These are phyloP conservation scores for Prunus salicina DNA, from an alignment of 306 rosid species.

Conservation along the genomic window DNA sequence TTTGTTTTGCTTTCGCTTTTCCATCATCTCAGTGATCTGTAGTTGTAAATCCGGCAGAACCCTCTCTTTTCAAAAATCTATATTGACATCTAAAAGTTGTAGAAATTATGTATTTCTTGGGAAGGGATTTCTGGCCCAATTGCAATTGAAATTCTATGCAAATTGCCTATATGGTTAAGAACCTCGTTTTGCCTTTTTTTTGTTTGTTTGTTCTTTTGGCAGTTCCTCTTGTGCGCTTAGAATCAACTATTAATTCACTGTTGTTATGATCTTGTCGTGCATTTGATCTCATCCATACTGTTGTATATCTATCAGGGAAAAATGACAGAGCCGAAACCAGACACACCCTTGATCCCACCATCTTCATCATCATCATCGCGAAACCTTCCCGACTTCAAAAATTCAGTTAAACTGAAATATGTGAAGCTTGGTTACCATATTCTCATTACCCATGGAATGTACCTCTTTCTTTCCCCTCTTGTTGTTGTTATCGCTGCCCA, in stretches of 20 bases:
- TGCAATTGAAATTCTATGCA: background rate
- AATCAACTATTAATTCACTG: constrained; percentile 8
- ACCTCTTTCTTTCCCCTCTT: constrained; percentile 68
- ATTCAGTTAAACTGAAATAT: constrained; percentile 72
- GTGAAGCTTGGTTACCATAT: constrained; percentile 91
- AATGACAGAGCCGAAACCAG: constrained; percentile 55
- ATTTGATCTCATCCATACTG: constrained; percentile 4
- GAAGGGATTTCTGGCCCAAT: background rate
- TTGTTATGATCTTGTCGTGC: constrained; percentile 1
- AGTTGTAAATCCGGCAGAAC: constrained; percentile 14
- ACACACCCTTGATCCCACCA: constrained; percentile 47
- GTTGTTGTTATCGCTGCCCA: constrained; percentile 61
- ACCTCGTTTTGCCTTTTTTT: background rate
- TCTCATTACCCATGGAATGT: constrained; percentile 89
- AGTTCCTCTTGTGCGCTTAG: background rate
- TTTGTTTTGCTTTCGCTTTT: constrained; percentile 3
- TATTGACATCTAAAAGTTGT: background rate
- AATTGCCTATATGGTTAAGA: background rate
- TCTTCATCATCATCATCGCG: constrained; percentile 26
- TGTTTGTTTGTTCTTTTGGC: too few relatives aligned
- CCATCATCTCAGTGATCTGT: constrained; percentile 8
- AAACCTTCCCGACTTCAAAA: constrained; percentile 82
- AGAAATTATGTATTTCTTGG: background rate
- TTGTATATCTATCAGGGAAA: constrained; percentile 42
- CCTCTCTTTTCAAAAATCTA: background rate